Base-by-base conservation (phyloP, 2,329 filamentous ascomycete species). In the Xylariaceae sp. region DNA sequence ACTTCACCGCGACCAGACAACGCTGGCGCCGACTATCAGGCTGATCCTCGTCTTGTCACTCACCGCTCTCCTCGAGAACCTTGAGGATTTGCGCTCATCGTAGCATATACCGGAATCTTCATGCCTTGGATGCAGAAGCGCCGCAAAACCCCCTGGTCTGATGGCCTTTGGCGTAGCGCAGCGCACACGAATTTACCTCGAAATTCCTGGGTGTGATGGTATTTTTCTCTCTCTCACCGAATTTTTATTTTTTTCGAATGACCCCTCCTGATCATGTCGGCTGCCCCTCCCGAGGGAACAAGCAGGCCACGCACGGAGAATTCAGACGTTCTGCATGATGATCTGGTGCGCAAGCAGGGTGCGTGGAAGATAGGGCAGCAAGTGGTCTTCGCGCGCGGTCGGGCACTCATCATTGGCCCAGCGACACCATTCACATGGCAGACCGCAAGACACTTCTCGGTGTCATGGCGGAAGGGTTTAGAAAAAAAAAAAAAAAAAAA, bases 51-150 rank as follows among this genome's bases (percentile, higher is more conserved):
- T 26, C 11, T 26, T 49, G 35, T 42, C 51, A 50, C 53, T 56
- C 55, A 57, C 55, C 55, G 55, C 57, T 54, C 52, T 38, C 56
- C 52, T 41, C 41, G 44, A 36, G 39, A 45, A 32, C 36, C 26
- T 48, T 42, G 48, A 48, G 54, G 45, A 36, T 45, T 49, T n/a
- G n/a, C n/a, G 50, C 50, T 55, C 51, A 50, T 48, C 48, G 41
- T 45, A 44, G 44, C 43, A 50, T 19, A 11, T 11, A 19, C 37
- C 37, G 15, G 37, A 28, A 19, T 38, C 19, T 52, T 49, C 50
- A 53, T 50, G 49, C 51, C 49, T 55, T 51, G 50, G 45, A 51
- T 57, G 49, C 50, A 53, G 45, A 47, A 26, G 22, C 6, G 6
- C 6, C 22, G 44, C 41, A 47, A 48, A 45, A 47, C 39, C 46